Evolutionary conservation across 768 basidiomycete genomes (phyloP).

Genomic region (Boletus insuetus): DNA sequence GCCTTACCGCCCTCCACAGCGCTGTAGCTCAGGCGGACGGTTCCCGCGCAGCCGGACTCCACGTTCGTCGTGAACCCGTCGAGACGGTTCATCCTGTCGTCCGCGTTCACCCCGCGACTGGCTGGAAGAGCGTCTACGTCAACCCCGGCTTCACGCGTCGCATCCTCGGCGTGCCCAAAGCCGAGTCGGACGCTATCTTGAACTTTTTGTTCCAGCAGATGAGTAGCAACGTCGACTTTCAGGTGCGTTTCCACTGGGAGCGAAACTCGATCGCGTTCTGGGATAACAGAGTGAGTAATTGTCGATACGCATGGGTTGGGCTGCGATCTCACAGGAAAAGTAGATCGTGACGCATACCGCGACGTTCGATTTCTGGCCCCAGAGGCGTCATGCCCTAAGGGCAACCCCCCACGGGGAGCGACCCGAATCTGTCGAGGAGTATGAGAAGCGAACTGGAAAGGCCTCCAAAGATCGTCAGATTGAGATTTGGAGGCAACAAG

Average conservation of each 20-base stretch:
- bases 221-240: constrained; percentile 66
- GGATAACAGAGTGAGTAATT: constrained; percentile 68
- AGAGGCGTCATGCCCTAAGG: constrained; percentile 72
- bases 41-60: constrained; percentile 62
- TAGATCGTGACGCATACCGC: constrained; percentile 76
- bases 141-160: constrained; percentile 82
- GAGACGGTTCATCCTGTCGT: constrained; percentile 79
- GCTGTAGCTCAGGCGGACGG: constrained; percentile 78
- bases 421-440: constrained; percentile 73
- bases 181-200: constrained; percentile 75
- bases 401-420: constrained; percentile 80
- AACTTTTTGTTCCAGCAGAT: constrained; percentile 71
- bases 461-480: constrained; percentile 69
- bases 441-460: constrained; percentile 61
- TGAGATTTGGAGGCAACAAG: constrained; percentile 70
- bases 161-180: constrained; percentile 76
- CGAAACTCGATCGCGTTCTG: constrained; percentile 77
- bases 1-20: constrained; percentile 70
- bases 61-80: constrained; percentile 65
- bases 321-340: not conserved
- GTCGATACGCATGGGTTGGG: not conserved
- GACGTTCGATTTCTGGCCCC: constrained; percentile 81
- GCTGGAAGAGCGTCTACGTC: constrained; percentile 81
- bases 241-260: constrained; percentile 78
- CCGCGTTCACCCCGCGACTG: constrained; percentile 80